phyloP scores from a whole-genome alignment of 106 monocot species.

The Allium cepa region DNA sequence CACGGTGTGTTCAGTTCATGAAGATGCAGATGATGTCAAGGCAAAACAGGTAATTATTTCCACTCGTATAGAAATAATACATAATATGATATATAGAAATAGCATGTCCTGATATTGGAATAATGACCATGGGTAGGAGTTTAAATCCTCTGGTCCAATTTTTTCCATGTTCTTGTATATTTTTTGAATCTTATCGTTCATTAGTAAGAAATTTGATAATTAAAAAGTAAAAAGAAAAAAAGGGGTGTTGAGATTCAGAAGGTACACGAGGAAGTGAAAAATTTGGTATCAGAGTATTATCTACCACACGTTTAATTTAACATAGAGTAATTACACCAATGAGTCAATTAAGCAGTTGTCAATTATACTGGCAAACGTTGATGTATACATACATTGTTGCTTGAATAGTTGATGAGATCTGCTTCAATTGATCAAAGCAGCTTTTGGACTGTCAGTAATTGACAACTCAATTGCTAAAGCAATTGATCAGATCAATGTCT shows the following conservation, averaged over 20 bases:
- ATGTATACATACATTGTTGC: too few species aligned
- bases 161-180: neutral
- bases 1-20: conserved; percentile 4
- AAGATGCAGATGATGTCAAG: conserved; percentile 43
- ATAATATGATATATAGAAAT: neutral
- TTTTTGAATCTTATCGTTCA: neutral
- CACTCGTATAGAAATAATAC: neutral
- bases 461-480: too few species aligned
- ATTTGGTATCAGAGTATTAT: too few species aligned
- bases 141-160: neutral
- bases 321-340: neutral
- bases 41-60: conserved; percentile 40
- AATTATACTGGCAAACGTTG: too few species aligned
- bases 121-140: neutral
- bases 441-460: too few species aligned
- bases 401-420: too few species aligned
- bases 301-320: too few species aligned
- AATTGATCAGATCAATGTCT: too few species aligned
- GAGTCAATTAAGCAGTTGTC: neutral
- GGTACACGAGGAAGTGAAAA: too few species aligned
- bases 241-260: too few species aligned
- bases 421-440: too few species aligned
- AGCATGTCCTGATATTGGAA: too few species aligned
- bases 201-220: neutral
- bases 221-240: neutral